These are phyloP conservation scores for Lactarius psammicola DNA, from an alignment of 768 basidiomycete genomes.

Conservation along the genomic window DNA sequence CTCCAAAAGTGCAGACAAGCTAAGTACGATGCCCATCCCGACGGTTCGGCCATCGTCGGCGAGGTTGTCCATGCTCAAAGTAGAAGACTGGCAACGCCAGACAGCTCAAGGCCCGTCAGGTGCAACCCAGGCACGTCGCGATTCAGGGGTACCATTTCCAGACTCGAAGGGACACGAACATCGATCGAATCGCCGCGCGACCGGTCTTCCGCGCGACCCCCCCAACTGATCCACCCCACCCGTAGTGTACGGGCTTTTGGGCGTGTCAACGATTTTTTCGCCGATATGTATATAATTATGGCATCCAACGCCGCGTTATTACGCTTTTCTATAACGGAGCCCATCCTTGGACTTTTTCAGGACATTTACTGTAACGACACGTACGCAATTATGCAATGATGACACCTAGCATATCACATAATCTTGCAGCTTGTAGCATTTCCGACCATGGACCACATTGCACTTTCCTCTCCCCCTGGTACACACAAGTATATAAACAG, in stretches of 20 bases:
- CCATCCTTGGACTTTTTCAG: slow-evolving; percentile 13
- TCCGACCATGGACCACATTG: slow-evolving; percentile 15
- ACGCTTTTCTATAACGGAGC: slow-evolving; percentile 15
- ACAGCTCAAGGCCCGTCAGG: slow-evolving; percentile 40
- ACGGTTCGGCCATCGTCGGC: slow-evolving; percentile 46
- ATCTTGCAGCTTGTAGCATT: slow-evolving; percentile 11
- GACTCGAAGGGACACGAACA: slow-evolving; percentile 37
- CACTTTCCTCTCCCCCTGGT: slow-evolving; percentile 5
- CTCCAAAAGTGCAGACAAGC: slow-evolving; percentile 60
- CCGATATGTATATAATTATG: slow-evolving; percentile 25
- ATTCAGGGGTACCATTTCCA: slow-evolving; percentile 59
- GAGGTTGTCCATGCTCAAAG: slow-evolving; percentile 72
- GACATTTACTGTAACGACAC: slow-evolving; percentile 18
- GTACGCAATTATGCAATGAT: slow-evolving; percentile 18
- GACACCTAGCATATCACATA: slow-evolving; percentile 19
- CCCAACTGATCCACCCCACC: slow-evolving; percentile 33
- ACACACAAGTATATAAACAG: slow-evolving; percentile 12
- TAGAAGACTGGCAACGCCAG: slow-evolving; percentile 85
- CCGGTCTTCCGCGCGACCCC: slow-evolving; percentile 42
- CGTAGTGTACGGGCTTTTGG: slow-evolving; percentile 6
- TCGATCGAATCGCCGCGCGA: slow-evolving; percentile 35
- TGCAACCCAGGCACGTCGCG: slow-evolving; percentile 29
- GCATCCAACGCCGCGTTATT: slow-evolving; percentile 20
- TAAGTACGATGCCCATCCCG: slow-evolving; percentile 42
- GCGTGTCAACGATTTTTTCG: slow-evolving; percentile 11